phyloP scores from a whole-genome alignment of 331 rosid species.

The Quercus phellos region DNA sequence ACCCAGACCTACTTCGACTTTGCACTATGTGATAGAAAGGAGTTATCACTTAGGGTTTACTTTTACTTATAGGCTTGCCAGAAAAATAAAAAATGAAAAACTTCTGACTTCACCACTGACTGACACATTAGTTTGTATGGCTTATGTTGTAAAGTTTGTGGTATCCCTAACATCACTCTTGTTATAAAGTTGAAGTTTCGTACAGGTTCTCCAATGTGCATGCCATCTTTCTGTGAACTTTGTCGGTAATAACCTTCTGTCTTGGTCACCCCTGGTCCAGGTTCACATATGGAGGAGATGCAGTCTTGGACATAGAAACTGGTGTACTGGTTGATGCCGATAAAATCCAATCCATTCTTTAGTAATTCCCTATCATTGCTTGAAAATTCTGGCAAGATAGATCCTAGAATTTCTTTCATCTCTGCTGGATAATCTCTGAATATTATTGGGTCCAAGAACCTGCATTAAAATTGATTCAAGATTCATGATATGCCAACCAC shows the following conservation, averaged over 20 bases:
- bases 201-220: slow-evolving; percentile 56
- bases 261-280: slow-evolving; percentile 45
- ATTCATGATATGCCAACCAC: too few species aligned
- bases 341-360: slow-evolving; percentile 55
- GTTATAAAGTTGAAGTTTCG: background rate
- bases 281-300: slow-evolving; percentile 45
- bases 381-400: slow-evolving; percentile 40
- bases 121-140: too few species aligned
- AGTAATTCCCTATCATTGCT: slow-evolving; percentile 22
- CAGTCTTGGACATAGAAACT: slow-evolving; percentile 57
- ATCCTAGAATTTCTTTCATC: slow-evolving; percentile 55
- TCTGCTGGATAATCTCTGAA: slow-evolving; percentile 54
- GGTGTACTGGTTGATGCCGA: slow-evolving; percentile 72
- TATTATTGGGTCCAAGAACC: slow-evolving; percentile 70
- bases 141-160: too few species aligned
- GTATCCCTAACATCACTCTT: too few species aligned
- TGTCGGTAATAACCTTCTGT: slow-evolving; percentile 47
- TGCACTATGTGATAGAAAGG: too few species aligned
- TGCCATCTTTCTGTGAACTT: slow-evolving; percentile 35
- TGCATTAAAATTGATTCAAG: slow-evolving; percentile 14
- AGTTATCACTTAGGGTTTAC: too few species aligned
- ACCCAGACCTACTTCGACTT: too few species aligned
- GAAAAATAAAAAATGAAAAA: too few species aligned
- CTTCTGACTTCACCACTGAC: too few species aligned
- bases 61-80: too few species aligned